These are phyloP conservation scores for Colletotrichum theobromicola DNA, from an alignment of 2,329 filamentous ascomycete species.

Conservation along the genomic window DNA sequence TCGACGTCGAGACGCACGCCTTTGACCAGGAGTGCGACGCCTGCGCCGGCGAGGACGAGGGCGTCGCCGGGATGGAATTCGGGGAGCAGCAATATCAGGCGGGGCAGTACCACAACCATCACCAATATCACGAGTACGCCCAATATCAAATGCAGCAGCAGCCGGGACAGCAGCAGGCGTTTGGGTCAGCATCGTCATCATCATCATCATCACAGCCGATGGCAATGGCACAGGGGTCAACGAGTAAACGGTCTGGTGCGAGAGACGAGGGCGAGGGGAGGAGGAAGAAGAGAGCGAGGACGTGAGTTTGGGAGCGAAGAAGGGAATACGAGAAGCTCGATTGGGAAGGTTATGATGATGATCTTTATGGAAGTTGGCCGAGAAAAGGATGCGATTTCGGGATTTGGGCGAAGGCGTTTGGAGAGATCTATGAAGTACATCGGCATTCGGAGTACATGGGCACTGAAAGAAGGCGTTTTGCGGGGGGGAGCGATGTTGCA, in stretches of 20 bases:
- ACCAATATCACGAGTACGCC: neutral
- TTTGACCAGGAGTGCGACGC: conserved; percentile 54
- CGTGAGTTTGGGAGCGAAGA: neutral
- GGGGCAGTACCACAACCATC: neutral
- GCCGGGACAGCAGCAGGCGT: neutral
- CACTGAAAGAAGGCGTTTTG: neutral
- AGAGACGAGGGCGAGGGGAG: neutral
- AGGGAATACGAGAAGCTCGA: neutral
- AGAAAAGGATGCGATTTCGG: neutral
- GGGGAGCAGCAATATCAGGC: conserved; percentile 18
- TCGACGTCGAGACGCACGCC: conserved; percentile 45
- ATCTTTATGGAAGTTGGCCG: neutral
- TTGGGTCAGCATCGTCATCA: neutral
- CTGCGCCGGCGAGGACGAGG: conserved; percentile 47
- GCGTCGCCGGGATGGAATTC: conserved; percentile 45
- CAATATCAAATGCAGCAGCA: neutral
- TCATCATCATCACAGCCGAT: neutral
- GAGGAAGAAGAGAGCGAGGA: conserved; percentile 14
- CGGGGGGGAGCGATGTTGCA: neutral
- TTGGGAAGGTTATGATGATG: neutral
- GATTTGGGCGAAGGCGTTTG: conserved; percentile 5
- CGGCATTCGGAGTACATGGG: neutral
- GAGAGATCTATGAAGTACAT: neutral
- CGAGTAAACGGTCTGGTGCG: neutral
- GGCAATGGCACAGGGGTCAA: neutral